Conservation (phyloP, 1,284 basidiomycete genomes). For the Chiua sp. region DNA sequence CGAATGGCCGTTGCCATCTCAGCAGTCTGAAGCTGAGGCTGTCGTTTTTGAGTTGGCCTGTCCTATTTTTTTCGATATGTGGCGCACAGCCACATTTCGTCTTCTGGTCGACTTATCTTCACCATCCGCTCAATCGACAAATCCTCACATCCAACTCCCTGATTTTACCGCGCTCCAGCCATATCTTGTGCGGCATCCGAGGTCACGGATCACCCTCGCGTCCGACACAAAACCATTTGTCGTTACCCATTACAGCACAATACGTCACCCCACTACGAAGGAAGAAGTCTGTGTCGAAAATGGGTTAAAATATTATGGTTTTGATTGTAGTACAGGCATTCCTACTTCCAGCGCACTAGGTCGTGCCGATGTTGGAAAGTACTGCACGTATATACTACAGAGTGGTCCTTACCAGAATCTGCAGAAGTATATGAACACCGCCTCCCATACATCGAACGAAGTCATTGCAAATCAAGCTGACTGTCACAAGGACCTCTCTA, state of each 20-base stretch:
- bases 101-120: conserved; percentile 42
- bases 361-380: conserved; percentile 15
- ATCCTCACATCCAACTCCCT: conserved; percentile 7
- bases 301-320: conserved; percentile 29
- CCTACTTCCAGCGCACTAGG: conserved; percentile 17
- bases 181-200: conserved; percentile 4
- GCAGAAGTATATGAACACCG: conserved; percentile 40
- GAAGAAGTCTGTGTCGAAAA: conserved; percentile 36
- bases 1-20: conserved; percentile 52
- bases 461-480: conserved; percentile 45
- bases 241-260: conserved; percentile 36
- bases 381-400: conserved; percentile 38
- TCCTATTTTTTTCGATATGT: conserved; percentile 46
- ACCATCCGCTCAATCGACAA: not conserved
- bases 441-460: conserved; percentile 46
- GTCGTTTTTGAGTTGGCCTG: conserved; percentile 51
- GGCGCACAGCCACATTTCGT: conserved; percentile 48
- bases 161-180: not conserved
- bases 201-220: conserved; percentile 39
- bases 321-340: conserved; percentile 4
- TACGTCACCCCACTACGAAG: conserved; percentile 30
- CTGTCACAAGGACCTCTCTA: conserved; percentile 40
- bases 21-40: conserved; percentile 23
- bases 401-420: conserved; percentile 39
- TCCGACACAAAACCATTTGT: conserved; percentile 44